These are phyloP conservation scores for Cystobasidium pallidum DNA, from an alignment of 1,284 basidiomycete species.

Conservation along the genomic window DNA sequence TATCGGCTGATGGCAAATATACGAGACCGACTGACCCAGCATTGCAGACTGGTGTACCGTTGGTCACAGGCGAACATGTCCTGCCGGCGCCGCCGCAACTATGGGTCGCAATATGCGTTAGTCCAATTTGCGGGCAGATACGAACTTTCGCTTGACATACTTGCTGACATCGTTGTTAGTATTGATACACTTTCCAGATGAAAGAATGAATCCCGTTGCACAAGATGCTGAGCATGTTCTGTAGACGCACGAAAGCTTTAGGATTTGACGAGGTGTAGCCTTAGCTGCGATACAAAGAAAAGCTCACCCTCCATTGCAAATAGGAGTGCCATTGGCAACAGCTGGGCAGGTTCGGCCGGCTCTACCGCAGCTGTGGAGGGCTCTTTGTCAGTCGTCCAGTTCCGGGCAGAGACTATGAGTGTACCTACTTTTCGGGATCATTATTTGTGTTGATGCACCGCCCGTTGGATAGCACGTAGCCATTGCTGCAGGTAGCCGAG, in stretches of 20 bases:
- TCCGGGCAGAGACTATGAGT: not conserved
- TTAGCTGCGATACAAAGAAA: not conserved
- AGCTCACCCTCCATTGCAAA: not conserved
- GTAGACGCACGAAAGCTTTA: not conserved
- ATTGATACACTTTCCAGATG: slow-evolving; percentile 3
- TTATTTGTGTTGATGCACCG: slow-evolving; percentile 10
- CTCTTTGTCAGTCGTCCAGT: not conserved
- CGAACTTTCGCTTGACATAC: too few species aligned
- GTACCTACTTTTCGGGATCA: not conserved
- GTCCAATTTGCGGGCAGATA: too few species aligned
- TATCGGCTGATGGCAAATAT: too few species aligned
- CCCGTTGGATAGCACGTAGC: not conserved
- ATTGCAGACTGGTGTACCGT: slow-evolving; percentile 4
- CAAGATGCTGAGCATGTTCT: slow-evolving; percentile 16
- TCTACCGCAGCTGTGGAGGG: not conserved
- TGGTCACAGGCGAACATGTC: not conserved
- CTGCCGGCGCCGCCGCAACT: slow-evolving; percentile 16
- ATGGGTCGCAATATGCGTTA: too few species aligned
- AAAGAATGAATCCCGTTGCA: slow-evolving; percentile 1
- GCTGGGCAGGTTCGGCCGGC: slow-evolving; percentile 2
- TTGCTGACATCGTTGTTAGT: slow-evolving; percentile 44
- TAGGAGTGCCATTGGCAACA: slow-evolving; percentile 2
- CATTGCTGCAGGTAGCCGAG: not conserved
- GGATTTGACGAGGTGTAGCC: not conserved
- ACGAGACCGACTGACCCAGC: not conserved